Evolutionary conservation across 2,329 filamentous ascomycete species (phyloP), one percentile per base, ranked within the genome.

Genomic region (Monilinia aucupariae): DNA sequence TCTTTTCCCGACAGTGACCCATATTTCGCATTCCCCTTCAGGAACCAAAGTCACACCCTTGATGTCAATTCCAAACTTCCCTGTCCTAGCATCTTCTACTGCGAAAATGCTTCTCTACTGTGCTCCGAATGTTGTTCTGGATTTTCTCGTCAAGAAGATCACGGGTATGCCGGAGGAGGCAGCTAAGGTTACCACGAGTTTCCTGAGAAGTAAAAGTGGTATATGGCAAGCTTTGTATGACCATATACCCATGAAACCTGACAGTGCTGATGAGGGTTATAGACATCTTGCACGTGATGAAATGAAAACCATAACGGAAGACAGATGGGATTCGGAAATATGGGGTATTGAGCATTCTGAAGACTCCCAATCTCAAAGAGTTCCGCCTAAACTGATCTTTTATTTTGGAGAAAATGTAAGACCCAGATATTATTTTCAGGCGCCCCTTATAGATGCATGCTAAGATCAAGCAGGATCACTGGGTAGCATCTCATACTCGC

Each of bases 1-100:
- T 62, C 79, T 92, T 22, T 91, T 91, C 72, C 88, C 89, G 1
- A 91, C 89, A 1, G 81, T 92, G 45, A 81, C 86, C n/a, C 83
- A 91, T 74, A 86, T 92, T 66, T 84, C 85, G 12, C 75, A 77
- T 62, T 89, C 86, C 1, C 79, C 82, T 0, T 84, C 79, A 34
- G 89, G 89, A 1, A 75, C 75, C 62, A 81, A 80, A 54, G 75
- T 86, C 47, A 74, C 76, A 45, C 67, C 78, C 4, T 69, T 85
- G 6, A 76, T 75, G 50, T 75, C 75, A 13, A 71, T 74, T 37
- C 68, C 70, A 2, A 61, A 69, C n/a, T 71, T 74, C 45, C 66
- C 71, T 2, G 66, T 59, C 17, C 64, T 51, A 48, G 67, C 66
- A 13, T 70, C 68, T 63, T 52, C 53, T 9, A 20, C 68, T 25